These are phyloP conservation scores for Salvia miltiorrhiza DNA, from an alignment of 257 asterid species.

Conservation along the genomic window DNA sequence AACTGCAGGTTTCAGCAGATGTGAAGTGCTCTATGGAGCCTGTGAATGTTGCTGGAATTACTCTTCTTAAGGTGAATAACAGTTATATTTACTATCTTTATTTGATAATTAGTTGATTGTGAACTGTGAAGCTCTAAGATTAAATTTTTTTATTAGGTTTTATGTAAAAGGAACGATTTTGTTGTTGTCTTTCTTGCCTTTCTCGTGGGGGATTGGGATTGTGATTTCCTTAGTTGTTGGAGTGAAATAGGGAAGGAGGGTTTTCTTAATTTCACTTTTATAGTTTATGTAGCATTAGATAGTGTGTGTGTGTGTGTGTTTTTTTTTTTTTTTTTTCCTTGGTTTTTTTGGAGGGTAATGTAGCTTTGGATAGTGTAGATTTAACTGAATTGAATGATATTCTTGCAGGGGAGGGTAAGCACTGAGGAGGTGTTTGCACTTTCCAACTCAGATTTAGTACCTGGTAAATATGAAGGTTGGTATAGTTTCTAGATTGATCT, in stretches of 20 bases:
- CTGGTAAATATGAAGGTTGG: constrained; percentile 96
- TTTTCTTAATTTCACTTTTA: background rate
- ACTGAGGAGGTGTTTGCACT: constrained; percentile 80
- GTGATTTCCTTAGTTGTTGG: background rate
- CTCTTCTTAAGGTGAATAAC: constrained; percentile 65
- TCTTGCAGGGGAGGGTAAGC: constrained; percentile 81
- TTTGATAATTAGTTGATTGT: background rate
- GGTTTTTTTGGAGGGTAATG: too few relatives aligned
- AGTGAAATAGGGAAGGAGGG: background rate
- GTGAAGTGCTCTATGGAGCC: constrained; percentile 58
- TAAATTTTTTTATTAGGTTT: background rate
- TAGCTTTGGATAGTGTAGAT: background rate
- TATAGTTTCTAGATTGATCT: background rate
- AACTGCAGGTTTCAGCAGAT: constrained; percentile 46
- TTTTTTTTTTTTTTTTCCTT: too few relatives aligned
- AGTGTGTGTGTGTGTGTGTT: too few relatives aligned
- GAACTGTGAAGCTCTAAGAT: background rate
- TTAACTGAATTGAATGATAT: constrained; percentile 19
- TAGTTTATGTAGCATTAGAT: background rate
- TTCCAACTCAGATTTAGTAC: constrained; percentile 85
- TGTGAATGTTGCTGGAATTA: constrained; percentile 59
- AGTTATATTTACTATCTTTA: background rate
- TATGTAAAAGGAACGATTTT: background rate
- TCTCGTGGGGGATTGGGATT: background rate
- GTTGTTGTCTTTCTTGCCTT: background rate